Conservation (phyloP, 2,329 filamentous ascomycete genomes). For the Colletotrichum lupini region DNA sequence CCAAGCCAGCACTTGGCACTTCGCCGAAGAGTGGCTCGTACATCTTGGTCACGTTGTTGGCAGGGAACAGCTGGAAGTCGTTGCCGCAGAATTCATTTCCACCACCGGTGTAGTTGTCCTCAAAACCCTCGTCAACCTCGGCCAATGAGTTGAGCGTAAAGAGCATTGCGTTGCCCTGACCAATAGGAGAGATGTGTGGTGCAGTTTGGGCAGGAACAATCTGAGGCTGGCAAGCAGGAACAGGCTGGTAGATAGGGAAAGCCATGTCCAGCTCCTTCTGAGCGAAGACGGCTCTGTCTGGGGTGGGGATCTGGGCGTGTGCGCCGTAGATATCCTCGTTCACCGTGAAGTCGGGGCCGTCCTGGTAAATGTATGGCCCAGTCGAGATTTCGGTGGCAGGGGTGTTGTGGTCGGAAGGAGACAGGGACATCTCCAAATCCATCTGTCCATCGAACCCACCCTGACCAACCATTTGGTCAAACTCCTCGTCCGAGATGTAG, state of each 20-base stretch:
- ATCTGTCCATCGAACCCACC: constrained; percentile 42
- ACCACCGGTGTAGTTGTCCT: constrained; percentile 59
- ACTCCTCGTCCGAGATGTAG: constrained; percentile 60
- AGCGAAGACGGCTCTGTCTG: constrained; percentile 42
- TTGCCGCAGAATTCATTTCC: constrained; percentile 48
- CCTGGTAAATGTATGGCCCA: constrained; percentile 65
- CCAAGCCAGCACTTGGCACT: constrained; percentile 60
- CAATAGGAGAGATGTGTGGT: constrained; percentile 74
- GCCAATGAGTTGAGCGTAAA: constrained; percentile 72
- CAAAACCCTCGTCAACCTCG: constrained; percentile 74
- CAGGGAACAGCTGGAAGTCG: constrained; percentile 75
- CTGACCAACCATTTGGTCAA: constrained; percentile 47
- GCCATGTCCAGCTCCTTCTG: constrained; percentile 32
- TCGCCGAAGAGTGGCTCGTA: constrained; percentile 62
- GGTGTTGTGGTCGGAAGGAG: constrained; percentile 62
- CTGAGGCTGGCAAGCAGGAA: constrained; percentile 53
- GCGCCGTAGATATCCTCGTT: constrained; percentile 73
- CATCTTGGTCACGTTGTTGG: constrained; percentile 51
- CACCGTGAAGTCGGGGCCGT: constrained; percentile 70
- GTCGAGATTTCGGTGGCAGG: constrained; percentile 55
- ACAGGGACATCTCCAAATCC: constrained; percentile 51
- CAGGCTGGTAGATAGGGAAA: constrained; percentile 34
- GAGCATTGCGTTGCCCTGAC: constrained; percentile 75
- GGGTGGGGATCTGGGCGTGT: constrained; percentile 66
- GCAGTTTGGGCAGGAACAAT: constrained; percentile 43